These are phyloP conservation scores for Exophiala lecanii-corni DNA, from an alignment of 2,329 filamentous ascomycete species.

Conservation along the genomic window DNA sequence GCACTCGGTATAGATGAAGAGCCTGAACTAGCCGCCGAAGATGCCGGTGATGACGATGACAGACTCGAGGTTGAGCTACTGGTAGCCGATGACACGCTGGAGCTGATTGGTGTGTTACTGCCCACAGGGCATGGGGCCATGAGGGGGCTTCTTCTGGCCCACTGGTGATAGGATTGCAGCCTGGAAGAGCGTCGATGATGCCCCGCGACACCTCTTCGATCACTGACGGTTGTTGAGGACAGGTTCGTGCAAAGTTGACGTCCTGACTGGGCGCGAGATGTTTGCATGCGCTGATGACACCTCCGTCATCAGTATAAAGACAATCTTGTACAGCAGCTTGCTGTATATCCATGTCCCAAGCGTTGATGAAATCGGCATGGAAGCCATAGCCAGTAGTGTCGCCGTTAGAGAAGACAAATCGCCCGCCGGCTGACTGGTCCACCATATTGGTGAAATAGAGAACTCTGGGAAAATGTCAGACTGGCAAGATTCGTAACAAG, in stretches of 20 bases:
- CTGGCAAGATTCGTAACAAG: not conserved
- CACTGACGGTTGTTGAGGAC: constrained; percentile 43
- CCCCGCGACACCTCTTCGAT: constrained; percentile 31
- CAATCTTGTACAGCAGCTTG: constrained; percentile 65
- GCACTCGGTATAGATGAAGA: too few relatives aligned
- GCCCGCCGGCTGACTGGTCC: constrained; percentile 51
- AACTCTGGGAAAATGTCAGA: constrained; percentile 43
- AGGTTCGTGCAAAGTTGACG: constrained; percentile 48
- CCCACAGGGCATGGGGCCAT: constrained; percentile 17
- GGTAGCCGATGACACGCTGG: constrained; percentile 4
- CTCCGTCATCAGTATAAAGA: constrained; percentile 49
- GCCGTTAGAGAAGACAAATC: constrained; percentile 48
- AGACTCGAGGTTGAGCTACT: constrained; percentile 1
- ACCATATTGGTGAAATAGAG: constrained; percentile 41
- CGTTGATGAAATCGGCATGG: constrained; percentile 64
- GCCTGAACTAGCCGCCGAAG: too few relatives aligned
- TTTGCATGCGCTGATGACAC: constrained; percentile 54
- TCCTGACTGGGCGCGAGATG: constrained; percentile 52
- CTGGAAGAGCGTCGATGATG: constrained; percentile 25
- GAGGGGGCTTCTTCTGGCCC: constrained; percentile 33
- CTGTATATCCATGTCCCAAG: constrained; percentile 63
- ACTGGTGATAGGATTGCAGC: constrained; percentile 28
- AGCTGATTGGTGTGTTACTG: constrained; percentile 3
- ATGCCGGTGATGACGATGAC: not conserved
- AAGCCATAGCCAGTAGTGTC: constrained; percentile 50